A percentile compares a stretch with the other conserved stretches of the same genome.
Evolutionary conservation across 2,329 filamentous ascomycete species (phyloP).

Genomic region (Bipolaris victoriae): DNA sequence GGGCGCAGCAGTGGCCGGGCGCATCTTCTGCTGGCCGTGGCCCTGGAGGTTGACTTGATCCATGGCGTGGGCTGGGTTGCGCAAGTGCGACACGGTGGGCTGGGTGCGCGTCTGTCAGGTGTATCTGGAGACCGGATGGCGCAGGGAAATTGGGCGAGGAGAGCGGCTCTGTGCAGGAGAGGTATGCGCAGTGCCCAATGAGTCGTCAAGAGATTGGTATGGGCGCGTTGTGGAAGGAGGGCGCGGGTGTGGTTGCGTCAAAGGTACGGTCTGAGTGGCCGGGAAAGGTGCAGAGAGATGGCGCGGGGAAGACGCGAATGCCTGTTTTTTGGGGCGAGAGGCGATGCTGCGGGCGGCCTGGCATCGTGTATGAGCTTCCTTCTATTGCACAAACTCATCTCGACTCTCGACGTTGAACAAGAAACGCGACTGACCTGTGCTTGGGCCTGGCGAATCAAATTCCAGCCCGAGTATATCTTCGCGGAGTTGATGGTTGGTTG

Average conservation of each 20-base stretch:
- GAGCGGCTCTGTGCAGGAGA: slow-evolving; percentile 30
- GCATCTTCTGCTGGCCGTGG: slow-evolving; percentile 48
- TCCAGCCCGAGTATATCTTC: slow-evolving; percentile 19
- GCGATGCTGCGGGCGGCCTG: slow-evolving; percentile 17
- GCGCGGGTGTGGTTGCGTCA: slow-evolving; percentile 43
- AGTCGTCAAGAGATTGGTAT: slow-evolving; percentile 23
- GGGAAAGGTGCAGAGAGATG: slow-evolving; percentile 28
- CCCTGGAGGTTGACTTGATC: slow-evolving; percentile 46
- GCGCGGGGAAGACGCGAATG: slow-evolving; percentile 28
- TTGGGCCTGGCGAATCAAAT: slow-evolving; percentile 23
- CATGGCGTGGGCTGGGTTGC: slow-evolving; percentile 41
- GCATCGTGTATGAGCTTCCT: slow-evolving; percentile 21
- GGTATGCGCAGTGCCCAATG: slow-evolving; percentile 35
- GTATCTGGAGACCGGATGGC: slow-evolving; percentile 11
- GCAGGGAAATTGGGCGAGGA: slow-evolving; percentile 5
- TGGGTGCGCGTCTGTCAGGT: slow-evolving; percentile 32
- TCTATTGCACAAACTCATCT: slow-evolving; percentile 10
- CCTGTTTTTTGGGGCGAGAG: slow-evolving; percentile 8
- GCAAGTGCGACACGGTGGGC: slow-evolving; percentile 43
- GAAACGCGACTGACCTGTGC: slow-evolving; percentile 22
- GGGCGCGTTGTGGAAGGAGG: slow-evolving; percentile 39
- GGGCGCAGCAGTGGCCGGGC: slow-evolving; percentile 44
- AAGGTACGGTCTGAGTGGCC: slow-evolving; percentile 43
- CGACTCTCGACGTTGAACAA: slow-evolving; percentile 9
- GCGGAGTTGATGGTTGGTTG: slow-evolving; percentile 24